Conservation (phyloP, 2,329 filamentous ascomycete genomes). For the Fusarium ramigenum region DNA sequence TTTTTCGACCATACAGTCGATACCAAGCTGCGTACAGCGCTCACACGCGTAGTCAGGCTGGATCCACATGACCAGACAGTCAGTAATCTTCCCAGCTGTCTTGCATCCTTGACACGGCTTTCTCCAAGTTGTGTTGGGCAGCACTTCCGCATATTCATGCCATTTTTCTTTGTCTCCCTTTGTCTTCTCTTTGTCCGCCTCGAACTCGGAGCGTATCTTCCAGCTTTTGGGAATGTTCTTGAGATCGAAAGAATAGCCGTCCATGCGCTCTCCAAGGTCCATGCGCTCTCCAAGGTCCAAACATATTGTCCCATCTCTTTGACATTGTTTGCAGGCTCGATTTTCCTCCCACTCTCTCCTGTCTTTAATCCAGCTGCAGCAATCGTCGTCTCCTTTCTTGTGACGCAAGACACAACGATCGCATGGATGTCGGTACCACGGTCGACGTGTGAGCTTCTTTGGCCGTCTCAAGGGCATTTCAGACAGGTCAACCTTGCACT, state of each 20-base stretch:
- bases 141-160: conserved; percentile 7
- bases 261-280: not conserved
- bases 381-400: not conserved
- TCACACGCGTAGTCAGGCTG: conserved; percentile 14
- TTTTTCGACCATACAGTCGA: conserved; percentile 38
- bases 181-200: not conserved
- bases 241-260: not conserved
- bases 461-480: not conserved
- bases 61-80: conserved; percentile 11
- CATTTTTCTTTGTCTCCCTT: not conserved
- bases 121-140: conserved; percentile 2
- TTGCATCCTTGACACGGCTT: conserved; percentile 18
- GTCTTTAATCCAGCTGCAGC: conserved; percentile 27
- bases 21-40: conserved; percentile 45
- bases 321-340: conserved; percentile 6
- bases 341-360: conserved; percentile 15
- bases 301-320: conserved; percentile 4
- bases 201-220: conserved; percentile 4
- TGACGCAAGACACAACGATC: conserved; percentile 19
- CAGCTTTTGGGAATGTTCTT: not conserved
- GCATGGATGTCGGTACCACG: conserved; percentile 34
- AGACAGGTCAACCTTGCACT: not conserved
- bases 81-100: not conserved
- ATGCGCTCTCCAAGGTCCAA: not conserved
- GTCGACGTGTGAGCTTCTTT: not conserved